These are phyloP conservation scores for Fistulifera solaris DNA, from an alignment of 108 stramenopile species.

Conservation along the genomic window DNA sequence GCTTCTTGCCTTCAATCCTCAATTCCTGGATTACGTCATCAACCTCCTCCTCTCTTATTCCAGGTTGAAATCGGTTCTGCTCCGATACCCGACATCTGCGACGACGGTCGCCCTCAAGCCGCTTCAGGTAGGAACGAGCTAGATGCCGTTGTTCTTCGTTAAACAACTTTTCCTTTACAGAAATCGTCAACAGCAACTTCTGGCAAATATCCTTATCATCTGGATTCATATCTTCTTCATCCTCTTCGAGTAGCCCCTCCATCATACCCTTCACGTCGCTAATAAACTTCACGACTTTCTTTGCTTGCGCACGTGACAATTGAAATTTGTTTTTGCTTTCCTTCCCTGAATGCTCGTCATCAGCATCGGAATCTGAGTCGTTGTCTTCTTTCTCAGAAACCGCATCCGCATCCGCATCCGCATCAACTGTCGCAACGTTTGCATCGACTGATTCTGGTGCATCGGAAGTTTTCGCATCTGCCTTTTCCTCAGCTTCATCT, in stretches of 20 bases:
- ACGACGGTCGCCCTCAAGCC: slow-evolving; percentile 70
- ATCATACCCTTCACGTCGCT: slow-evolving; percentile 77
- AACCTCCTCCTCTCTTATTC: slow-evolving; percentile 7
- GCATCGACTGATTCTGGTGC: slow-evolving; percentile 5
- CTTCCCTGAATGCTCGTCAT: too few relatives aligned
- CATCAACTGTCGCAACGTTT: slow-evolving; percentile 10
- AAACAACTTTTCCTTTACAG: slow-evolving; percentile 71
- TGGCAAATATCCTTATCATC: slow-evolving; percentile 61
- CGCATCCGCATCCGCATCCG: slow-evolving; percentile 11
- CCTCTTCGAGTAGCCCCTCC: slow-evolving; percentile 77
- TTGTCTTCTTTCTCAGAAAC: slow-evolving; percentile 7
- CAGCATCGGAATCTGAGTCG: slow-evolving; percentile 3
- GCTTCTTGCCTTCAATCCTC: slow-evolving; percentile 58
- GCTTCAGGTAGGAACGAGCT: slow-evolving; percentile 51
- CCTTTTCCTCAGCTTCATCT: slow-evolving; percentile 11
- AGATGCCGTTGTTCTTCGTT: slow-evolving; percentile 59
- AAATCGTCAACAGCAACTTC: slow-evolving; percentile 71
- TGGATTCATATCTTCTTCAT: slow-evolving; percentile 55
- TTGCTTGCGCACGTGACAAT: slow-evolving; percentile 40
- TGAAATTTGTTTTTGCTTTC: slow-evolving; percentile 19
- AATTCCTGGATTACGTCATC: slow-evolving; percentile 59
- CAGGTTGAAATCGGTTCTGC: slow-evolving; percentile 12
- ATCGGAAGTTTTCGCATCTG: slow-evolving; percentile 9
- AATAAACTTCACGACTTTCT: slow-evolving; percentile 77
- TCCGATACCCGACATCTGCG: slow-evolving; percentile 66